Conservation (phyloP, 768 basidiomycete genomes). For the Termitomyces sp. region DNA sequence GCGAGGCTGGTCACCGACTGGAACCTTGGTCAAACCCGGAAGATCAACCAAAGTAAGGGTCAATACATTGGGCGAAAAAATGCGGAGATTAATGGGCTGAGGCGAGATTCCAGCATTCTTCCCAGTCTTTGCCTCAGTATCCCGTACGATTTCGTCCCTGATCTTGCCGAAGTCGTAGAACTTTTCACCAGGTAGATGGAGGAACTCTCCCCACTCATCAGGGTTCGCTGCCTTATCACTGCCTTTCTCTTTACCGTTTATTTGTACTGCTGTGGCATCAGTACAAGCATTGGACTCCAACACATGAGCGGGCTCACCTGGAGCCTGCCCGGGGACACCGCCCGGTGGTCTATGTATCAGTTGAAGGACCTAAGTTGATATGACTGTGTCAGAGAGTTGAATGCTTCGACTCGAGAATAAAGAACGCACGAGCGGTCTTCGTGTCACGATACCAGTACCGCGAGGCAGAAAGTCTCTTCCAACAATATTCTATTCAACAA, state of each 20-base stretch:
- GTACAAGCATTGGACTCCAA: slow-evolving; percentile 1
- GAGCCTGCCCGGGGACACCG: slow-evolving; percentile 26
- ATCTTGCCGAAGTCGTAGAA: slow-evolving; percentile 98
- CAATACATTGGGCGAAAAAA: slow-evolving; percentile 95
- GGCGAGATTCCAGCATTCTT: slow-evolving; percentile 98
- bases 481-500: slow-evolving; percentile 75
- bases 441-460: slow-evolving; percentile 97
- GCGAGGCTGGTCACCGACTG: slow-evolving; percentile 92
- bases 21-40: slow-evolving; percentile 93
- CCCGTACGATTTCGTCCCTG: slow-evolving; percentile 90
- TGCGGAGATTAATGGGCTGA: slow-evolving; percentile 93
- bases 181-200: slow-evolving; percentile 94
- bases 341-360: slow-evolving; percentile 80
- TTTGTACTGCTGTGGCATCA: slow-evolving; percentile 29
- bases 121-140: slow-evolving; percentile 98
- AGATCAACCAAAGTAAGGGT: slow-evolving; percentile 97
- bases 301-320: slow-evolving; percentile 29
- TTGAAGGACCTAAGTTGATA: slow-evolving; percentile 69
- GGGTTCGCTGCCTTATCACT: slow-evolving; percentile 77
- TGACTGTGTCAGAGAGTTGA: not conserved
- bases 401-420: not conserved
- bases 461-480: slow-evolving; percentile 98
- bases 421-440: slow-evolving; percentile 80
- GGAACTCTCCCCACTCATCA: slow-evolving; percentile 99
- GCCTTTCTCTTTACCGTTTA: slow-evolving; percentile 44